Base-by-base conservation (phyloP, 2,329 filamentous ascomycete genomes). In the Cladorrhinum sp. region DNA sequence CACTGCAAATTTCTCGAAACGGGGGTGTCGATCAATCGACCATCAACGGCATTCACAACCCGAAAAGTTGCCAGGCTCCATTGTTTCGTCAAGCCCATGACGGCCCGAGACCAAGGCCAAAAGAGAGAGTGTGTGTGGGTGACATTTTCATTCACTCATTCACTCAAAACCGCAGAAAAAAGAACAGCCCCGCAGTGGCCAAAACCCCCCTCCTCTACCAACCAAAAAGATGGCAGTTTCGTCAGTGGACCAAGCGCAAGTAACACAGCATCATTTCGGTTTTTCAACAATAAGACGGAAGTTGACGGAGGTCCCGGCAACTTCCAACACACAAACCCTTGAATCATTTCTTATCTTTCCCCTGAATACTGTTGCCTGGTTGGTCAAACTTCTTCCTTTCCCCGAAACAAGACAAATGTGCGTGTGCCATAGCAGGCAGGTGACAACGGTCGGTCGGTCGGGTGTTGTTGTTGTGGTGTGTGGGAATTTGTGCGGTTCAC, bases 131-230 rank as follows among this genome's bases (percentile, higher is more conserved):
- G 36, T 12, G 18, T 46, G 42, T 46, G 42, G 36, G n/a, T 18
- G 18, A 18, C 42, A 46, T 46, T 21, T 20, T 12, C n/a, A 8
- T 46, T 10, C 42, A 46, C 5, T 46, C n/a, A 46, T 21, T 46
- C n/a, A 46, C 42, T 28, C 26, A 28, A 28, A 28, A 5, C n/a
- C n/a, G n/a, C 26, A 28, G 26, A 28, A 28, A 28, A 18, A 21
- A 16, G 21, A 33, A 33, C 51, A 42, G 54, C 54, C 54, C 54
- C 54, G 54, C 54, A 57, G 54, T 49, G 54, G 54, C 54, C 54
- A 57, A 57, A 55, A 21, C n/a, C 49, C 49, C 24, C 23, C 16
- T 20, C 24, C 26, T 26, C 49, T 26, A 26, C 24, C 49, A 46
- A 46, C 42, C 42, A 46, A 46, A 46, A 46, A 18, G 18, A 7